Percentiles rank a stretch among this genome's conserved stretches.
Conservation (phyloP, 1,284 basidiomycete genomes). For the Violaceomyces palustris region DNA sequence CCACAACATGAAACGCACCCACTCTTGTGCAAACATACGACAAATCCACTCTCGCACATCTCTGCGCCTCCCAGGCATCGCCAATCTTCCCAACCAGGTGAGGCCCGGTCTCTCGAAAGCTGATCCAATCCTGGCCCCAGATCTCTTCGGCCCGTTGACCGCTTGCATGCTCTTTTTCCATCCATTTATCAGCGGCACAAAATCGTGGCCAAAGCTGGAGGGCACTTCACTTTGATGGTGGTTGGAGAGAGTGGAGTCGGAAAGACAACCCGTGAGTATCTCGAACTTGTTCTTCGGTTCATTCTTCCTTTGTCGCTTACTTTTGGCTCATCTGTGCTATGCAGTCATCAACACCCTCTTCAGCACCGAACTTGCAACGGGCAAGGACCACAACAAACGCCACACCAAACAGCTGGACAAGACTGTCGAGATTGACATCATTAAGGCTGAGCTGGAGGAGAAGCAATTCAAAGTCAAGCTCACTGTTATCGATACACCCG, state of each 20-base stretch:
- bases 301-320: not conserved
- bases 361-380: conserved; percentile 86
- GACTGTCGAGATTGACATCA: conserved; percentile 71
- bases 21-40: no score
- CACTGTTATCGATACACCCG: conserved; percentile 95
- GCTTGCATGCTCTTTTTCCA: no score
- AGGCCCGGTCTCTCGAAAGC: no score
- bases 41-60: no score
- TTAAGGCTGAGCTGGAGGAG: conserved; percentile 79
- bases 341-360: conserved; percentile 90
- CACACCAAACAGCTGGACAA: conserved; percentile 98
- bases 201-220: conserved; percentile 83
- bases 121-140: conserved; percentile 13
- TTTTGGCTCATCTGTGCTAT: not conserved
- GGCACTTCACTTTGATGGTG: conserved; percentile 99
- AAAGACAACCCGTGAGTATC: conserved; percentile 45
- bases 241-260: conserved; percentile 67
- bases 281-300: not conserved
- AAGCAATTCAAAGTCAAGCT: conserved; percentile 99
- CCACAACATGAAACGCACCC: no score
- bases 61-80: conserved; percentile 61
- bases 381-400: conserved; percentile 84
- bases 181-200: conserved; percentile 51
- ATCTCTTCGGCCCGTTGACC: not conserved
- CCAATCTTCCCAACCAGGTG: conserved; percentile 96